These are phyloP conservation scores for Penicillium mononematosum DNA, from an alignment of 495 filamentous ascomycete genomes.

Conservation along the genomic window DNA sequence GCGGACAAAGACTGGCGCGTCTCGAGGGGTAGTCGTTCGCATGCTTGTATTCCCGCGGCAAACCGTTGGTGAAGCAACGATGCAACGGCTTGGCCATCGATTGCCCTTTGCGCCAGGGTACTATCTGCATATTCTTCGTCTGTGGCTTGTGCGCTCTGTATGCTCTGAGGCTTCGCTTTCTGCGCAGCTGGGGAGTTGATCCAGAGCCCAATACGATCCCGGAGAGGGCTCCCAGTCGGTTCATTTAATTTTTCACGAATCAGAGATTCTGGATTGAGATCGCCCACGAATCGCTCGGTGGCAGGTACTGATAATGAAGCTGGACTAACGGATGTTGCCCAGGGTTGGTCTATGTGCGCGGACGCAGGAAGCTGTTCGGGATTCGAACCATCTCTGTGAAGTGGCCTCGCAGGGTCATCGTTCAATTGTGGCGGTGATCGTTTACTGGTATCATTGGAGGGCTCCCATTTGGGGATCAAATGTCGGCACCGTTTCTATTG, in stretches of 20 bases:
- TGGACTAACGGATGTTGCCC: conserved; percentile 11
- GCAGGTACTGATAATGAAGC: conserved; percentile 15
- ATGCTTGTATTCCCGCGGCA: conserved; percentile 31
- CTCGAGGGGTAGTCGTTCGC: conserved; percentile 26
- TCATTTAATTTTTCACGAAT: conserved; percentile 41
- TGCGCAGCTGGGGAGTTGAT: conserved; percentile 33
- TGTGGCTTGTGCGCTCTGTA: conserved; percentile 1
- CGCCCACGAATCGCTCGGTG: conserved; percentile 46
- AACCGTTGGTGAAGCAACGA: conserved; percentile 32
- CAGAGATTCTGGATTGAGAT: conserved; percentile 49
- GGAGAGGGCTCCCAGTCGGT: conserved; percentile 32
- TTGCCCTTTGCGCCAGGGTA: conserved; percentile 8
- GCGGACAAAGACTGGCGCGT: conserved; percentile 28
- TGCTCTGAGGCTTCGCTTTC: conserved; percentile 6
- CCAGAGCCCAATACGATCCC: conserved; percentile 47
- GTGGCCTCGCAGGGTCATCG: background rate
- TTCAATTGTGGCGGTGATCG: conserved; percentile 6
- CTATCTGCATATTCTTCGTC: conserved; percentile 5
- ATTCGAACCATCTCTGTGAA: background rate
- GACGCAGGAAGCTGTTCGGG: background rate
- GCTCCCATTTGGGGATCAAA: conserved; percentile 20
- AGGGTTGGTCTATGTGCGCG: conserved; percentile 2
- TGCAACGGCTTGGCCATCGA: conserved; percentile 21
- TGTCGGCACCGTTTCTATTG: conserved; percentile 42
- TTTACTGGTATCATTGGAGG: conserved; percentile 4